Percentiles rank a stretch among this genome's conserved stretches.
Conservation (phyloP, 441 rosid species). For the Biscutella auriculata region DNA sequence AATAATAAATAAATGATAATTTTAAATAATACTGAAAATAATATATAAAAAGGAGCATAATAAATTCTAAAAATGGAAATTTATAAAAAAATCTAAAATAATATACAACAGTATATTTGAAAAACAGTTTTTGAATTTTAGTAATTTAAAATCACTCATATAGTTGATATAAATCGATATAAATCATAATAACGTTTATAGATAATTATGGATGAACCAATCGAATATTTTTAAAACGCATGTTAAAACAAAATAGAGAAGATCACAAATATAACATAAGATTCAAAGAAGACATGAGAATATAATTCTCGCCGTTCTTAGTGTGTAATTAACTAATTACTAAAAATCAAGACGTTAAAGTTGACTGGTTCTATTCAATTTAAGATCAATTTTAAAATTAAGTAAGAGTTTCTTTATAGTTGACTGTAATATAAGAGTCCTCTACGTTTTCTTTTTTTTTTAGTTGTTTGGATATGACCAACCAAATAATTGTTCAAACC, state of each 20-base stretch:
- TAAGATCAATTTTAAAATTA: background rate
- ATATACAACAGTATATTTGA: no score
- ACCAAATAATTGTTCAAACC: background rate
- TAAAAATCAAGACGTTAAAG: conserved; percentile 11
- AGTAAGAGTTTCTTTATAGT: background rate
- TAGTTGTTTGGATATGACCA: conserved; percentile 14
- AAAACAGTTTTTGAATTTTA: no score
- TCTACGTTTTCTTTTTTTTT: no score
- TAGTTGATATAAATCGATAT: no score
- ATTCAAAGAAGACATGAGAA: background rate
- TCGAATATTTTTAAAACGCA: background rate
- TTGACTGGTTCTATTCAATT: conserved; percentile 5
- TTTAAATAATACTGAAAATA: no score
- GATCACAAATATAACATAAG: background rate
- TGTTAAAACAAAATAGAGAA: background rate
- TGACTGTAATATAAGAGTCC: background rate
- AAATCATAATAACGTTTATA: no score
- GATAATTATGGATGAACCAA: background rate
- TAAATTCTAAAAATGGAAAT: no score
- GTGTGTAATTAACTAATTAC: conserved; percentile 5
- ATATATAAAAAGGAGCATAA: no score
- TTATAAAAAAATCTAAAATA: no score
- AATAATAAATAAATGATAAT: no score
- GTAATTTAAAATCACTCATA: no score
- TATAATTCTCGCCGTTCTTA: background rate